A percentile compares a stretch with the other conserved stretches of the same genome.
Conservation (phyloP, 495 filamentous ascomycete genomes). For the Neurospora discreta region DNA sequence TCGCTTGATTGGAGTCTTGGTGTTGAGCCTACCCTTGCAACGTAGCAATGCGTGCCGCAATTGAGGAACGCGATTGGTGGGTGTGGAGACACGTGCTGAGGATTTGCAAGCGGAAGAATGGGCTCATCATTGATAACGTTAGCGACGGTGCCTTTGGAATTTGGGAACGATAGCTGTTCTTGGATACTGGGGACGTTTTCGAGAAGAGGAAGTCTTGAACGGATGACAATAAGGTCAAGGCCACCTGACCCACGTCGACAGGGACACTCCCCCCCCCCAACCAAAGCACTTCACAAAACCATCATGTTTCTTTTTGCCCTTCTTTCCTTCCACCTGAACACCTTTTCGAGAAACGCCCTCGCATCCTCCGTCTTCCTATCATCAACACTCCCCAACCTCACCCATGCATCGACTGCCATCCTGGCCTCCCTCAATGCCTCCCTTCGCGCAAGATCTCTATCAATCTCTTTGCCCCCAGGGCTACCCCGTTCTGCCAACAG, state of each 20-base stretch:
- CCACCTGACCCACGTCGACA: neutral
- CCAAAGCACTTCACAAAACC: neutral
- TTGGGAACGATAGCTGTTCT: neutral
- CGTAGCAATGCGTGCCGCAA: neutral
- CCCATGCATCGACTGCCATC: conserved; percentile 27
- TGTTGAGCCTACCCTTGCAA: neutral
- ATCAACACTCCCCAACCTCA: conserved; percentile 26
- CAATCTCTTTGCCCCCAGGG: neutral
- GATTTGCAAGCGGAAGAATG: neutral
- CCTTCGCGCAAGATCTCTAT: conserved; percentile 11
- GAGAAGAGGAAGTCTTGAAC: too few species aligned
- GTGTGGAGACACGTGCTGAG: neutral
- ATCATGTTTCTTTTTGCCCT: neutral
- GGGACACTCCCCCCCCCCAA: too few species aligned
- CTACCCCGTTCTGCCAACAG: conserved; percentile 22
- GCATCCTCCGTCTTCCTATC: conserved; percentile 18
- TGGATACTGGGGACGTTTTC: too few species aligned
- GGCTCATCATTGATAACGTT: neutral
- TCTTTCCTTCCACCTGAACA: conserved; percentile 5
- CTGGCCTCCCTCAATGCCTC: conserved; percentile 24
- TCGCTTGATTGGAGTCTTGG: neutral
- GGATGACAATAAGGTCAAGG: neutral
- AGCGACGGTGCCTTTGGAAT: neutral
- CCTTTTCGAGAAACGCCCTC: conserved; percentile 8
- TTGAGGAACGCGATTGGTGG: neutral